These are phyloP conservation scores for Podospora sp. DNA, from an alignment of 495 filamentous ascomycete genomes.

Conservation along the genomic window DNA sequence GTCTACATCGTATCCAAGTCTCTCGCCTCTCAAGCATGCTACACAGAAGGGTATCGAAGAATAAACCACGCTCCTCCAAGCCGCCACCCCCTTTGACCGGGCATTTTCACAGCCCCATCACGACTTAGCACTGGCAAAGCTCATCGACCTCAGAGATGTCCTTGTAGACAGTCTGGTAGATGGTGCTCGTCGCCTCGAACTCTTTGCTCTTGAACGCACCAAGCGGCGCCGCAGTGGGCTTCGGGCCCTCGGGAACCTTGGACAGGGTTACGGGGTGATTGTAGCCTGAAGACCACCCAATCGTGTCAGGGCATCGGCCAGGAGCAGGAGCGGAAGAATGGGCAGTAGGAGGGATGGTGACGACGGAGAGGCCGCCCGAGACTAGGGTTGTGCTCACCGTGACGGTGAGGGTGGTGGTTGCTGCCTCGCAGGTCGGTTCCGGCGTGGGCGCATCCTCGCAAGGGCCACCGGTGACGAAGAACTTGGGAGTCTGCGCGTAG, in stretches of 20 bases:
- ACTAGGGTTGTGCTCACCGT: conserved; percentile 35
- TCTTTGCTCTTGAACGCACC: neutral
- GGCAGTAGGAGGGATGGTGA: conserved; percentile 11
- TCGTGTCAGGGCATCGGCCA: conserved; percentile 35
- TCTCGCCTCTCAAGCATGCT: neutral
- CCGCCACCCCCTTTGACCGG: neutral
- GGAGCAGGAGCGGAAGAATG: conserved; percentile 1
- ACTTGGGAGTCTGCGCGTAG: conserved; percentile 49
- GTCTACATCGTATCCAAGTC: neutral
- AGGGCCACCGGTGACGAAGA: conserved; percentile 37
- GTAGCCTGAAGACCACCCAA: conserved; percentile 35
- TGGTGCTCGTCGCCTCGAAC: conserved; percentile 27
- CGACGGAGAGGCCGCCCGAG: conserved; percentile 9
- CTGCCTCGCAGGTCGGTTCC: conserved; percentile 28
- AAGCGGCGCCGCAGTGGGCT: conserved; percentile 17
- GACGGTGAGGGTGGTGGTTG: conserved; percentile 36
- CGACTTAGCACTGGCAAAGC: neutral
- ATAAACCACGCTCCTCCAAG: neutral
- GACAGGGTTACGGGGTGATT: conserved; percentile 27
- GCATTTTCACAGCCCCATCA: neutral
- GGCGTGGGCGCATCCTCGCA: conserved; percentile 23
- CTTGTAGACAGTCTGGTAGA: conserved; percentile 33
- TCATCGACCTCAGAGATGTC: conserved; percentile 30
- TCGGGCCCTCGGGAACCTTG: conserved; percentile 19
- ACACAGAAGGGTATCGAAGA: neutral